Evolutionary conservation across 305 asterid genomes (phyloP), one percentile per base, ranked within the genome.

Genomic region (Fraxinus xanthoxyloides): DNA sequence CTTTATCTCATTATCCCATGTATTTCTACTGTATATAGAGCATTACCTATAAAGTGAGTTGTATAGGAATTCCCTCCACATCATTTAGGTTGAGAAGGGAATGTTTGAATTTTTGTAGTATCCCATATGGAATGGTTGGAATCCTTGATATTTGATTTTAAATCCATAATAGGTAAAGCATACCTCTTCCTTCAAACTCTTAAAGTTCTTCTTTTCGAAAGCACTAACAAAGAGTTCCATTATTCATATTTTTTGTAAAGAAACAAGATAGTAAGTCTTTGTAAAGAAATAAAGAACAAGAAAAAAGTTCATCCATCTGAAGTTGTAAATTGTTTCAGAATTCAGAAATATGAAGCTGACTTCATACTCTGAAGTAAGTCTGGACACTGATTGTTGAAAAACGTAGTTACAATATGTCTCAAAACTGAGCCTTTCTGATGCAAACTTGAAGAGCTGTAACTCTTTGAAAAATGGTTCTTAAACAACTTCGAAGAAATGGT

Each of bases 121-220:
- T 32, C 26, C 46, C 40, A 31, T 17, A n/a, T 31, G 43, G 26
- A 31, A 31, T 72, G 26, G 46, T n/a, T 72, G 46, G 13, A 15
- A 17, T 72, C 46, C 46, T 72, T 72, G 46, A 32, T 15, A 72
- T 72, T 72, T 36, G 19, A 31, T 31, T 72, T 72, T 32, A 2
- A 72, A 72, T 72, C 46, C 26, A 72, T 72, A 17, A 72, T 34
- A 32, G 32, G 46, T 72, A 72, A 17, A 31, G 46, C 46, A 32
- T 30, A 69, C 38, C 8, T 70, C 76, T 70, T 70, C 76, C 76
- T 70, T 31, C 74, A 67, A 69, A 30, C 75, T 69, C 36, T 30
- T 67, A 67, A 26, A 67, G 74, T 67, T 5, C 38, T 67, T 26
- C 74, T 15, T 2, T 30, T 69, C 34, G 4, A 30, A 69, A 69